phyloP scores from a whole-genome alignment of 306 rosid species.

The Arachis stenosperma region DNA sequence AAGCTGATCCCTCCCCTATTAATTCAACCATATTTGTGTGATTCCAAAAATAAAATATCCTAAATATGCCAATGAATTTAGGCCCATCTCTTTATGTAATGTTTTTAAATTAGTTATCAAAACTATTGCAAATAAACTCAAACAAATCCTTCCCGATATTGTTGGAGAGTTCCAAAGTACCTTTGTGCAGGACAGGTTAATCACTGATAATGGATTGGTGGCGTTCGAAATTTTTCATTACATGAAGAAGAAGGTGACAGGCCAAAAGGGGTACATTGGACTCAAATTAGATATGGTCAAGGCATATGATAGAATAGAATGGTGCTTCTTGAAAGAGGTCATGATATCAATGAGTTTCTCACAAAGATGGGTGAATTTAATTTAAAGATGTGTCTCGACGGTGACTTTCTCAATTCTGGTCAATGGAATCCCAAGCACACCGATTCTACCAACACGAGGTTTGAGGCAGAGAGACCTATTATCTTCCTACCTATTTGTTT shows the following conservation, averaged over 20 bases:
- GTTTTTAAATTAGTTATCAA: neutral
- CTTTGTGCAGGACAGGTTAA: neutral
- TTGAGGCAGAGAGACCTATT: too few relatives aligned
- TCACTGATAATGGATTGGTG: neutral
- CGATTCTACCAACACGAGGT: too few relatives aligned
- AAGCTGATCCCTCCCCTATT: neutral
- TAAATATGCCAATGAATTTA: neutral
- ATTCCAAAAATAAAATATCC: neutral
- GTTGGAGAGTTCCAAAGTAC: neutral
- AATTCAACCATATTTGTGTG: neutral
- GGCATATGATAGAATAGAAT: too few relatives aligned
- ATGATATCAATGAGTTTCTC: too few relatives aligned
- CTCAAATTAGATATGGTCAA: too few relatives aligned
- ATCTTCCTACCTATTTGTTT: too few relatives aligned
- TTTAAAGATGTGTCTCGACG: too few relatives aligned
- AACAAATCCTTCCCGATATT: neutral
- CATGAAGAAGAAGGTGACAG: neutral
- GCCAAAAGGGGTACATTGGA: too few relatives aligned
- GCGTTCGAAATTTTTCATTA: neutral
- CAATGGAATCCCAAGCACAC: too few relatives aligned
- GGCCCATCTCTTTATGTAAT: neutral
- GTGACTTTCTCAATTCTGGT: too few relatives aligned
- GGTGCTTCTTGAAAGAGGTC: too few relatives aligned
- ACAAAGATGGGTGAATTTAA: too few relatives aligned
- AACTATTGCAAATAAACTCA: neutral